Conservation (phyloP, 2,329 filamentous ascomycete species). For the Monilinia fructigena region DNA sequence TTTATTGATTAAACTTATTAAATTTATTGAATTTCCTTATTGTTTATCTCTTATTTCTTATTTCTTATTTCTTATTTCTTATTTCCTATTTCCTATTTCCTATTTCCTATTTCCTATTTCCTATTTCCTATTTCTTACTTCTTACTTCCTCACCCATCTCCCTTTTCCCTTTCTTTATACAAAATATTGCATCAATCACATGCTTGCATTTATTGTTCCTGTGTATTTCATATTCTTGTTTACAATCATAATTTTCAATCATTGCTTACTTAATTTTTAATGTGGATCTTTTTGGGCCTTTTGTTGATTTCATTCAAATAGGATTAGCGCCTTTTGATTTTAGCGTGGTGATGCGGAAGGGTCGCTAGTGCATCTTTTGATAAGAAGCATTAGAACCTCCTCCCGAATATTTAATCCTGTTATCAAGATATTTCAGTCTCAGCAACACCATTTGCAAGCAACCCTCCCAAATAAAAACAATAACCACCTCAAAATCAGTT, state of each 20-base stretch:
- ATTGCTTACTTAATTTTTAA: background rate
- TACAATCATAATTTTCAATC: background rate
- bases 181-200: background rate
- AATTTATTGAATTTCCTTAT: too few species aligned
- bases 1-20: too few species aligned
- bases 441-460: slow-evolving; percentile 12
- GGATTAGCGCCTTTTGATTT: slow-evolving; percentile 27
- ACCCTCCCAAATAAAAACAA: slow-evolving; percentile 2
- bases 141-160: too few species aligned
- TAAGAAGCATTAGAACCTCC: slow-evolving; percentile 27
- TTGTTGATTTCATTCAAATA: slow-evolving; percentile 19
- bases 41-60: too few species aligned
- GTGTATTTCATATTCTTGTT: background rate
- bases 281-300: background rate
- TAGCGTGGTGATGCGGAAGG: slow-evolving; percentile 34
- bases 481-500: slow-evolving; percentile 17
- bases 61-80: background rate
- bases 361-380: slow-evolving; percentile 33
- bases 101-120: too few species aligned
- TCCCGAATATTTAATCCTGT: slow-evolving; percentile 22
- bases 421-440: slow-evolving; percentile 19
- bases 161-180: too few species aligned
- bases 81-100: too few species aligned
- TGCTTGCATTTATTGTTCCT: background rate
- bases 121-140: background rate